Evolutionary conservation across 208 protist genomes (phyloP).

Genomic region (Acanthamoeba royreba): DNA sequence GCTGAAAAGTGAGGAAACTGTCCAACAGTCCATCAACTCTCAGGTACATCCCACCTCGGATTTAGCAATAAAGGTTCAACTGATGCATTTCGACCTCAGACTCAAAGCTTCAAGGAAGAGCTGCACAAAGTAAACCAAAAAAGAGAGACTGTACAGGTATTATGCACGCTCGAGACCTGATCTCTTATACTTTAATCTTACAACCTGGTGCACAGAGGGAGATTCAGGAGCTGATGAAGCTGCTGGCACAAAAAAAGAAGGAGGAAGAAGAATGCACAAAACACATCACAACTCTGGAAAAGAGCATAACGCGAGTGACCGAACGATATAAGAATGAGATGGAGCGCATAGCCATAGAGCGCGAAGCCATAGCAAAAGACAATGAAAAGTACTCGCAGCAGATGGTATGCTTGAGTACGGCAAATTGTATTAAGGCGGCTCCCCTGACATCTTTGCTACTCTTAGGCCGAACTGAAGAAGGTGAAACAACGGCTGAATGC

Average conservation of each 20-base stretch:
- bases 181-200: too few relatives aligned
- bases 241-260: neutral
- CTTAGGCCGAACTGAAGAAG: neutral
- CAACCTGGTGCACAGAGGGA: neutral
- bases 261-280: neutral
- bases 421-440: neutral
- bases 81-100: neutral
- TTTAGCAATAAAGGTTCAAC: too few relatives aligned
- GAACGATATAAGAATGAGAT: neutral
- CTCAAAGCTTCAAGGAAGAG: neutral
- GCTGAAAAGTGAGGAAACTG: neutral
- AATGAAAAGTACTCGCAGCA: neutral
- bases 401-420: neutral
- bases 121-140: neutral
- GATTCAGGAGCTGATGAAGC: neutral
- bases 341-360: neutral
- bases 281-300: neutral
- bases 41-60: neutral
- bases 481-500: neutral
- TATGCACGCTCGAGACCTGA: too few relatives aligned
- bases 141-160: neutral
- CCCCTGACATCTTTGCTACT: neutral
- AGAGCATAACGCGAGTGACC: neutral
- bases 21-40: neutral
- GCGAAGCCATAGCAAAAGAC: neutral